Base-by-base conservation (phyloP, 179 eudicot species). In the Silene vulgaris region DNA sequence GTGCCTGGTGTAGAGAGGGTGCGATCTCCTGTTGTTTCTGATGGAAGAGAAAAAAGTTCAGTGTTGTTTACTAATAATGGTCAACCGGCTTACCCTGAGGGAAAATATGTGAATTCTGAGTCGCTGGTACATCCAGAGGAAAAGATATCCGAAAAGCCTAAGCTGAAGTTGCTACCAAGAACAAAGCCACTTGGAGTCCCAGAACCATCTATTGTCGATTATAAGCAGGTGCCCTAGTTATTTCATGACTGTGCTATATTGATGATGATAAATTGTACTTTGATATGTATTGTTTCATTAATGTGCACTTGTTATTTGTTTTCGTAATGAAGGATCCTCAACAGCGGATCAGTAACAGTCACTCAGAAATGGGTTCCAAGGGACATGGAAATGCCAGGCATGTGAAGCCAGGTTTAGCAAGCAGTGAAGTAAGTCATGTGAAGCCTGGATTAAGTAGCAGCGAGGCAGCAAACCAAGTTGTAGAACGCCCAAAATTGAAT, bases 81-180 rank as follows among this genome's bases (percentile, higher is more conserved):
- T 77, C 89, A 77, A 72, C 84, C 80, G 11, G 65, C 85, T 80
- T 68, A 60, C 20, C 37, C 75, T 73, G 83, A 76, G 72, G 78
- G 75, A 3, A 83, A 74, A 32, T 80, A 73, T 74, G 86, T 74
- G 71, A 80, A 70, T 65, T 30, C 80, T 40, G 87, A 77, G 73
- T 56, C 75, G 40, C 88, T 76, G 69, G 17, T 79, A 5, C 83
- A 82, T 66, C 60, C 85, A 67, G 93, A 87, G 74, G 84, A 71
- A 54, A 71, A 54, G 74, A 71, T 82, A 65, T 60, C 82, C n/a
- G 99, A 88, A 71, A 75, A 89, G 72, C 93, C 97, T 4, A 92
- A 87, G 79, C 69, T 95, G 87, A 93, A 92, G 81, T 82, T 90
- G 72, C 90, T 90, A 60, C 97, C 93, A 4, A 90, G 97, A 75